Conservation (phyloP, 2,329 filamentous ascomycete genomes). For the Alternaria rosae region DNA sequence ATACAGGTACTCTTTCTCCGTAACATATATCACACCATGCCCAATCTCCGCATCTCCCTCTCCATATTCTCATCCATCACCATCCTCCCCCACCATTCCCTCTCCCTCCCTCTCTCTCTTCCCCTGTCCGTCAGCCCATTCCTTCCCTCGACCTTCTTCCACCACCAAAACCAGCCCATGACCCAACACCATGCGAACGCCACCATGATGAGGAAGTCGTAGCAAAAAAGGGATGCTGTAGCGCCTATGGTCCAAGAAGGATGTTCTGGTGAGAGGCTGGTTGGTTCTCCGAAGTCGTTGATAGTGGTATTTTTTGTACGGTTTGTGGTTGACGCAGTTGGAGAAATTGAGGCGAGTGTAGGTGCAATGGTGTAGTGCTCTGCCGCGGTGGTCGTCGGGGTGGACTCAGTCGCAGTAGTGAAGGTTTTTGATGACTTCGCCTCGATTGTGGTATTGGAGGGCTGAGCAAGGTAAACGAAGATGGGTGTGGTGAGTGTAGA, state of each 20-base stretch:
- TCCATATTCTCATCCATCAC: conserved; percentile 17
- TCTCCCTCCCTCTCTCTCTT: neutral
- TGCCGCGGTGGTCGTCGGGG: neutral
- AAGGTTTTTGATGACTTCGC: neutral
- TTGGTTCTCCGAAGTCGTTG: neutral
- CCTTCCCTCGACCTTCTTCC: neutral
- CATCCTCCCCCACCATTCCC: conserved; percentile 1
- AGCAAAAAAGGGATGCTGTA: conserved; percentile 25
- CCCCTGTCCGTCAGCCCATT: neutral
- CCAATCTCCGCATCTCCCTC: conserved; percentile 36
- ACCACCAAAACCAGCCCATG: conserved; percentile 15
- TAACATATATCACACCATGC: conserved; percentile 20
- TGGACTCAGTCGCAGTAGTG: neutral
- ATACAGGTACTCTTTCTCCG: neutral
- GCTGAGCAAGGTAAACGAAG: neutral
- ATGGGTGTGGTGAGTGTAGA: neutral
- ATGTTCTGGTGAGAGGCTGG: neutral
- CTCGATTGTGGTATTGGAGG: neutral
- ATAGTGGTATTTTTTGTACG: neutral
- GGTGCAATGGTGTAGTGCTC: neutral
- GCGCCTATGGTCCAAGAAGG: conserved; percentile 18
- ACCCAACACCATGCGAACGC: conserved; percentile 24
- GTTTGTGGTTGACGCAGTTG: neutral
- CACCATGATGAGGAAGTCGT: conserved; percentile 21
- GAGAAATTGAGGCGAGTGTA: neutral